These are phyloP conservation scores for Phaeolepiota aurea DNA, from an alignment of 768 basidiomycete genomes.

Conservation along the genomic window DNA sequence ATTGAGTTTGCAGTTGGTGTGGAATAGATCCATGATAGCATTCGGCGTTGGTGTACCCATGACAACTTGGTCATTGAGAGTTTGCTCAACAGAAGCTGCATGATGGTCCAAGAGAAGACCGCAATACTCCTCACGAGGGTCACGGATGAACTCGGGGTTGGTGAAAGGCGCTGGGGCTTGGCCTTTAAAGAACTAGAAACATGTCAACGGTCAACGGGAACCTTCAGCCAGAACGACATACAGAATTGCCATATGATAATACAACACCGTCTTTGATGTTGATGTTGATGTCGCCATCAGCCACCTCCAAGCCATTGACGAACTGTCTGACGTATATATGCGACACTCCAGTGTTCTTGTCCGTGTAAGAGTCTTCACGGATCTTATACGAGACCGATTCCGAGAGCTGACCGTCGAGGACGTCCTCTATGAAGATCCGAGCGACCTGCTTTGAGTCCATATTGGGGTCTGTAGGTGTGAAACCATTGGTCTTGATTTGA, in stretches of 20 bases:
- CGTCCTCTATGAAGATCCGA: constrained; percentile 45
- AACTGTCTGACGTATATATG: constrained; percentile 86
- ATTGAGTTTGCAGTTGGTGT: constrained; percentile 51
- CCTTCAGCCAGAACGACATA: constrained; percentile 25
- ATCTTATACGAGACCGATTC: constrained; percentile 43
- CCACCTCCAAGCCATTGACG: constrained; percentile 80
- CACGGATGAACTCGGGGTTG: constrained; percentile 16
- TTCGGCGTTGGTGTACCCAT: constrained; percentile 16
- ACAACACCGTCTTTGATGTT: constrained; percentile 83
- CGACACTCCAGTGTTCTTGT: constrained; percentile 75
- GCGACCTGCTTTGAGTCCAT: constrained; percentile 58
- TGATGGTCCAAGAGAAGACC: constrained; percentile 23
- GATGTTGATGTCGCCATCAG: constrained; percentile 88
- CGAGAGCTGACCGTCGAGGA: constrained; percentile 25
- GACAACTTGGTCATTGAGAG: constrained; percentile 24
- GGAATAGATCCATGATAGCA: constrained; percentile 30
- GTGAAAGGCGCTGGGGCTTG: constrained; percentile 29
- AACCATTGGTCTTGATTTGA: constrained; percentile 34
- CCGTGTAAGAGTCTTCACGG: constrained; percentile 82
- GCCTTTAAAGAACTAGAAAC: constrained; percentile 69
- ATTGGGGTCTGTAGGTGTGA: constrained; percentile 25
- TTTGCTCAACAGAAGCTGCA: constrained; percentile 18
- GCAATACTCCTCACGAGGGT: constrained; percentile 50
- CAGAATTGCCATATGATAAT: constrained; percentile 83
- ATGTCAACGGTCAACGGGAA: constrained; percentile 3